Conservation (phyloP, 495 filamentous ascomycete genomes). For the Xylaria telfairii region DNA sequence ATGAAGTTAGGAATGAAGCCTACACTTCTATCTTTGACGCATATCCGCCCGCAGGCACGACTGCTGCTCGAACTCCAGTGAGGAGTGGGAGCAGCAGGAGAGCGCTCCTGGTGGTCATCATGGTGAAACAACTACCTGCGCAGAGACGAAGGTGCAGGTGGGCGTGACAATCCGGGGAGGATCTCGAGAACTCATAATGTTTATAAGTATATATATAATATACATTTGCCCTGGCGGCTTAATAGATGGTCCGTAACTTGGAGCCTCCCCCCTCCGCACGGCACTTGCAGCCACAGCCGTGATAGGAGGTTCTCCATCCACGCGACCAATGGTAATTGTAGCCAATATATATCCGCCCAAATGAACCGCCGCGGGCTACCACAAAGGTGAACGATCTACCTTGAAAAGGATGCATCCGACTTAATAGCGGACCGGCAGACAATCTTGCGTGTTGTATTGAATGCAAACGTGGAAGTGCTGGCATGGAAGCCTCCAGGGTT, state of each 20-base stretch:
- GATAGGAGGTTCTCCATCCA: slow-evolving; percentile 40
- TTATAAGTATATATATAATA: slow-evolving; percentile 40
- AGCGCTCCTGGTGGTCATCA: slow-evolving; percentile 42
- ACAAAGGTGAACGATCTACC: slow-evolving; percentile 21
- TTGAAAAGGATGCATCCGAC: slow-evolving; percentile 1
- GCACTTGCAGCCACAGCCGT: slow-evolving; percentile 35
- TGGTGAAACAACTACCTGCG: slow-evolving; percentile 36
- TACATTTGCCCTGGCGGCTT: slow-evolving; percentile 36
- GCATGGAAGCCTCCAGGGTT: no score
- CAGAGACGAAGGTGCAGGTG: slow-evolving; percentile 22
- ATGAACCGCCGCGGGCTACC: slow-evolving; percentile 23
- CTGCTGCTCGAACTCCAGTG: slow-evolving; percentile 34
- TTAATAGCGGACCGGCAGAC: slow-evolving; percentile 32
- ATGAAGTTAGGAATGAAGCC: slow-evolving; percentile 15
- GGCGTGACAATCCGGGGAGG: slow-evolving; percentile 18
- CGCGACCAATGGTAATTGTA: slow-evolving; percentile 38
- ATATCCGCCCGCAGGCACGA: slow-evolving; percentile 33
- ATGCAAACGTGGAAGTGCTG: no score
- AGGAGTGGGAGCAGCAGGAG: slow-evolving; percentile 45
- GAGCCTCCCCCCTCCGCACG: slow-evolving; percentile 36
- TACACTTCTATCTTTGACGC: slow-evolving; percentile 44
- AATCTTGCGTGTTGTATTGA: neutral
- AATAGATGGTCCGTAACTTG: slow-evolving; percentile 32
- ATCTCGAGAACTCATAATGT: neutral
- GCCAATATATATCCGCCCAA: slow-evolving; percentile 36